phyloP scores from a whole-genome alignment of 371 early-diverging fungal genomes.

The Coemansia sp. region DNA sequence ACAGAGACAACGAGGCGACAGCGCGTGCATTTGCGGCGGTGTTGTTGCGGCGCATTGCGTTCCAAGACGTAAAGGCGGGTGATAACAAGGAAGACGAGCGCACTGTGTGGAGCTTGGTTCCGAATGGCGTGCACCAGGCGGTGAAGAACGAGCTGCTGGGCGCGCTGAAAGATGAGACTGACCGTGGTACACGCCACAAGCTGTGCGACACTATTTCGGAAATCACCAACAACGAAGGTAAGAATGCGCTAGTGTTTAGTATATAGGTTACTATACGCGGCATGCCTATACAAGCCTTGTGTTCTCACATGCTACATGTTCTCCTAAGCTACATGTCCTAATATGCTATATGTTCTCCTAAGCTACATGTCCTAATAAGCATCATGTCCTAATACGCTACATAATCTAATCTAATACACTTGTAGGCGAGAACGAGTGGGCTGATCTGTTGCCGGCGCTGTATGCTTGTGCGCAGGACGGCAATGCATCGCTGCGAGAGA shows the following conservation, averaged over 20 bases:
- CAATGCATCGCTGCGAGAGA: constrained; percentile 74
- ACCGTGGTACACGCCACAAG: constrained; percentile 76
- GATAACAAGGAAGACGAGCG: constrained; percentile 52
- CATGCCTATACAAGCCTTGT: no score
- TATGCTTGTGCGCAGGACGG: constrained; percentile 77
- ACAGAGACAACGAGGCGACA: constrained; percentile 54
- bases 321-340: not conserved
- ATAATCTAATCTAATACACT: not conserved
- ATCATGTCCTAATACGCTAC: no score
- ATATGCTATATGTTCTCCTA: not conserved
- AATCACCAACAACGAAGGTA: constrained; percentile 63
- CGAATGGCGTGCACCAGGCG: constrained; percentile 61
- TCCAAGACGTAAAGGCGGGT: constrained; percentile 58
- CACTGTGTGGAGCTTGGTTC: constrained; percentile 70
- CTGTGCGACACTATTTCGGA: constrained; percentile 90
- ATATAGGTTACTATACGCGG: no score
- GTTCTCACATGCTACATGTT: no score
- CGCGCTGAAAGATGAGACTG: constrained; percentile 72
- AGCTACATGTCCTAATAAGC: not conserved
- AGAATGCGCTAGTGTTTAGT: constrained; percentile 59
- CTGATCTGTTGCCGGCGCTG: constrained; percentile 72
- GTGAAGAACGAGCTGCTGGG: constrained; percentile 72
- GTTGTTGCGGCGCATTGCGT: constrained; percentile 82
- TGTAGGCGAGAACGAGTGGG: constrained; percentile 64
- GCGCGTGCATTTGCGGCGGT: constrained; percentile 86